A percentile compares a stretch with the other conserved stretches of the same genome.
phyloP scores from a whole-genome alignment of 2,329 filamentous ascomycete genomes.

The Penicillium digitatum region DNA sequence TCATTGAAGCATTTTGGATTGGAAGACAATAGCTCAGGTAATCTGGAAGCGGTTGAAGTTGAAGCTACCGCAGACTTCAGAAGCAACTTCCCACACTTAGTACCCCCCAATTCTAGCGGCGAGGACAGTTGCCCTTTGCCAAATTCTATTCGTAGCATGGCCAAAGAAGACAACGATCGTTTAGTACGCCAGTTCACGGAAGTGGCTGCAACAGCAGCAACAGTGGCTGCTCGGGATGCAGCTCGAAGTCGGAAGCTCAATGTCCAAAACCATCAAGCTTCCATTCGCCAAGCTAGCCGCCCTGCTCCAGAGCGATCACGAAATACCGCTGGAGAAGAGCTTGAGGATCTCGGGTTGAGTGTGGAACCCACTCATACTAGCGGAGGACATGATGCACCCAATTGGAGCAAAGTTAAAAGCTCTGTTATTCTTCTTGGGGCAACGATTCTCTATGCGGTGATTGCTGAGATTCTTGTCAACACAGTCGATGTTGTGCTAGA shows the following conservation, averaged over 20 bases:
- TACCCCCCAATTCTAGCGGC: slow-evolving; percentile 63
- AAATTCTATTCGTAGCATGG: slow-evolving; percentile 59
- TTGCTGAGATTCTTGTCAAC: slow-evolving; percentile 94
- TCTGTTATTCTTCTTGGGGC: slow-evolving; percentile 82
- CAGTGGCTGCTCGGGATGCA: slow-evolving; percentile 78
- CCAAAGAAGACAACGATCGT: slow-evolving; percentile 74
- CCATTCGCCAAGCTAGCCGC: slow-evolving; percentile 33
- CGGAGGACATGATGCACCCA: slow-evolving; percentile 94
- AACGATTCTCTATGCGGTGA: slow-evolving; percentile 89
- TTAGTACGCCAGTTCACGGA: slow-evolving; percentile 86
- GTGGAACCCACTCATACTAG: slow-evolving; percentile 43
- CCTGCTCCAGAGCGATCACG: slow-evolving; percentile 36
- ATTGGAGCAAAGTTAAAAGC: slow-evolving; percentile 93
- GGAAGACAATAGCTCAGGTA: slow-evolving; percentile 49
- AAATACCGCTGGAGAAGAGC: slow-evolving; percentile 39
- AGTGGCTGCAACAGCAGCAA: slow-evolving; percentile 85
- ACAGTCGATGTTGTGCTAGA: slow-evolving; percentile 95
- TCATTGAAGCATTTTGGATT: slow-evolving; percentile 81
- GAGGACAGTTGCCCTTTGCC: slow-evolving; percentile 36
- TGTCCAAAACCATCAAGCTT: slow-evolving; percentile 30
- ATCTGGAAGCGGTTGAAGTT: slow-evolving; percentile 28
- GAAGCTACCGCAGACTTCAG: slow-evolving; percentile 21
- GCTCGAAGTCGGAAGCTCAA: slow-evolving; percentile 52
- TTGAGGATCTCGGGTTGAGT: slow-evolving; percentile 45
- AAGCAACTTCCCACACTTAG: slow-evolving; percentile 60